Evolutionary conservation across 2,329 filamentous ascomycete species (phyloP), one percentile per base, ranked within the genome.

Genomic region (Magnaporthiopsis poae): DNA sequence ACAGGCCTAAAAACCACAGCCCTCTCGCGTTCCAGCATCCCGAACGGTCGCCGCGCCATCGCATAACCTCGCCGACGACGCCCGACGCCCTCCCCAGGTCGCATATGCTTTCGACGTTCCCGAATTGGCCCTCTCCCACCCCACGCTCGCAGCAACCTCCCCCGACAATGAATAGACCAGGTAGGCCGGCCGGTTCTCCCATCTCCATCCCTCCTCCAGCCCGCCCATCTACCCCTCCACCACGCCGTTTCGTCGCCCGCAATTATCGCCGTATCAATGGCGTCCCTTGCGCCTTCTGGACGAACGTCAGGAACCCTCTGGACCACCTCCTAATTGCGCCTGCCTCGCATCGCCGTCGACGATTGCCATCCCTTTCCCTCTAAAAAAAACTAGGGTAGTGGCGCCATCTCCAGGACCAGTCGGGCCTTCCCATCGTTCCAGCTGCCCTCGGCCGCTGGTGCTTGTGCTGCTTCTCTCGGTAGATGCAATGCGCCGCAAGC

Each of bases 131-230:
- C 33, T 60, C 60, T 60, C 65, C 63, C 39, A 56, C 61, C 33
- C 52, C 36, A 61, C 60, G 63, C 21, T 65, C 63, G 27, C 62
- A 52, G 12, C 15, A 21, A 5, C 52, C 52, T 61, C 63, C 27
- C 63, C 61, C 74, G 76, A 80, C 76, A 74, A 86, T 86, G 84
- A 86, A 86, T 76, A 81, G 84, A 80, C 80, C 82, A 85, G 84
- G 84, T 86, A 86, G 76, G 80, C 74, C 73, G 71, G 71, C 74
- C 71, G 69, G 68, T 15, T 61, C 27, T 31, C 27, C 60, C 60
- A 29, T 33, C 31, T 21, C 27, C 27, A 12, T 61, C 25, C 60
- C 60, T 33, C 60, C 60, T 33, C 60, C 13, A 61, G 21, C 60
- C 21, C 25, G 60, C 25, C 25, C 33, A 71, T 67, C 69, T 64